Conservation (phyloP, 352 stramenopile species). For the Globisporangium echinulatum region DNA sequence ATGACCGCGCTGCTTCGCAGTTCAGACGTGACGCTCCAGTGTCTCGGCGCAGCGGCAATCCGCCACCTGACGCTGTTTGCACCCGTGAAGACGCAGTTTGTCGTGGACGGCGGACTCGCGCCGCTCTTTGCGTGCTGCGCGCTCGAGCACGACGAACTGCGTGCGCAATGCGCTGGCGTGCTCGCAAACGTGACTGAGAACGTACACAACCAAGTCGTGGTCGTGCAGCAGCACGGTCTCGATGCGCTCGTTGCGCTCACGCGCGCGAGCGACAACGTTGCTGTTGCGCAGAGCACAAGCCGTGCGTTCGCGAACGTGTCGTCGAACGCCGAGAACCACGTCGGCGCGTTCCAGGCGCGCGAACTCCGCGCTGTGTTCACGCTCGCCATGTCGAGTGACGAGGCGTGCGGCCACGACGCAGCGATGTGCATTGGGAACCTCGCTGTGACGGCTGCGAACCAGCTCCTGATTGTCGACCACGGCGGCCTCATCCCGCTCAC, state of each 20-base stretch:
- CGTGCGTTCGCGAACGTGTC: slow-evolving; percentile 89
- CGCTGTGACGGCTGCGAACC: slow-evolving; percentile 87
- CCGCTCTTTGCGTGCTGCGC: slow-evolving; percentile 60
- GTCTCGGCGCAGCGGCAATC: slow-evolving; percentile 82
- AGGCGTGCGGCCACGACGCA: slow-evolving; percentile 87
- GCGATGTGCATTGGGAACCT: slow-evolving; percentile 93
- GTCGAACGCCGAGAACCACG: slow-evolving; percentile 90
- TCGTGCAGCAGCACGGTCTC: slow-evolving; percentile 78
- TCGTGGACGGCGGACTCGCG: slow-evolving; percentile 56
- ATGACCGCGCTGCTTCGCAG: slow-evolving; percentile 83
- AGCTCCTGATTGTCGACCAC: slow-evolving; percentile 83
- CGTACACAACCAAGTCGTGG: slow-evolving; percentile 81
- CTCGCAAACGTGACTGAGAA: slow-evolving; percentile 92
- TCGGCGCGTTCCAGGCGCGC: slow-evolving; percentile 76
- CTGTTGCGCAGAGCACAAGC: slow-evolving; percentile 86
- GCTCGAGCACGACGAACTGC: slow-evolving; percentile 70
- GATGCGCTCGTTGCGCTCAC: slow-evolving; percentile 58
- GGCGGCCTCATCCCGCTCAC: slow-evolving; percentile 83
- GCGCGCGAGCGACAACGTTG: slow-evolving; percentile 49
- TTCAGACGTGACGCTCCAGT: slow-evolving; percentile 71
- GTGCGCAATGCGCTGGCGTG: slow-evolving; percentile 83
- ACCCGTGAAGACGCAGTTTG: slow-evolving; percentile 61
- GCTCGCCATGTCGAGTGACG: slow-evolving; percentile 62
- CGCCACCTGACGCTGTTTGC: slow-evolving; percentile 85
- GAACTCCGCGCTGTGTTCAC: slow-evolving; percentile 78